phyloP scores from a whole-genome alignment of 805 yeast genomes.

The Soucietia sequanensis region DNA sequence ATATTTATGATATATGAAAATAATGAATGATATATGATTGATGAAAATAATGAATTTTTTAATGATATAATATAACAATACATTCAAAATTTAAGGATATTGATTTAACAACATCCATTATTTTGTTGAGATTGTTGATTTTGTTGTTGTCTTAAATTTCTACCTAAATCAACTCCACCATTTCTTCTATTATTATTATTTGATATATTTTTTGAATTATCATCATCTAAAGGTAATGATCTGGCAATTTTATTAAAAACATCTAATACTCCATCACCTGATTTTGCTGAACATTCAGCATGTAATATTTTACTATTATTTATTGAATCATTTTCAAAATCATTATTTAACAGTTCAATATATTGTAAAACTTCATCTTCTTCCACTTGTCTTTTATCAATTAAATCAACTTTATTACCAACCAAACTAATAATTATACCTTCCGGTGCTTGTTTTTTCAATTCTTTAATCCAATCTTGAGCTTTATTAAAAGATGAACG shows the following conservation, averaged over 20 bases:
- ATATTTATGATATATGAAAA: too few species aligned
- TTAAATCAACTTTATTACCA: slow-evolving; percentile 76
- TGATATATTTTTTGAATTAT: slow-evolving; percentile 7
- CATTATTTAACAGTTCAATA: slow-evolving; percentile 35
- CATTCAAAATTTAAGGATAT: too few species aligned
- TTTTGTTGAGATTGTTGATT: slow-evolving; percentile 17
- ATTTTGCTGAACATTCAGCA: slow-evolving; percentile 45
- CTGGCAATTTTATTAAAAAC: slow-evolving; percentile 38
- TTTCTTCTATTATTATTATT: slow-evolving; percentile 22
- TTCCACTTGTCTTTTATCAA: slow-evolving; percentile 43
- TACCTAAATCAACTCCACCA: slow-evolving; percentile 36
- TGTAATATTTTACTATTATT: slow-evolving; percentile 19
- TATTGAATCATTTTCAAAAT: slow-evolving; percentile 40
- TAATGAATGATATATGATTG: too few species aligned
- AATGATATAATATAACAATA: too few species aligned
- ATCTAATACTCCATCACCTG: slow-evolving; percentile 44
- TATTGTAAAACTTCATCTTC: slow-evolving; percentile 49
- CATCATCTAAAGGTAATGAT: slow-evolving; percentile 44
- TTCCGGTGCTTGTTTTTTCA: slow-evolving; percentile 75
- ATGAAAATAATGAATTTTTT: too few species aligned
- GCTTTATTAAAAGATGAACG: slow-evolving; percentile 68
- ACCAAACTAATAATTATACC: slow-evolving; percentile 76
- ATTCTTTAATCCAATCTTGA: slow-evolving; percentile 73
- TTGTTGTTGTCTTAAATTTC: slow-evolving; percentile 23
- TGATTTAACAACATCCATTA: slow-evolving; percentile 25